phyloP scores from a whole-genome alignment of 2,329 filamentous ascomycete species.

The Penicillium sclerotigenum region DNA sequence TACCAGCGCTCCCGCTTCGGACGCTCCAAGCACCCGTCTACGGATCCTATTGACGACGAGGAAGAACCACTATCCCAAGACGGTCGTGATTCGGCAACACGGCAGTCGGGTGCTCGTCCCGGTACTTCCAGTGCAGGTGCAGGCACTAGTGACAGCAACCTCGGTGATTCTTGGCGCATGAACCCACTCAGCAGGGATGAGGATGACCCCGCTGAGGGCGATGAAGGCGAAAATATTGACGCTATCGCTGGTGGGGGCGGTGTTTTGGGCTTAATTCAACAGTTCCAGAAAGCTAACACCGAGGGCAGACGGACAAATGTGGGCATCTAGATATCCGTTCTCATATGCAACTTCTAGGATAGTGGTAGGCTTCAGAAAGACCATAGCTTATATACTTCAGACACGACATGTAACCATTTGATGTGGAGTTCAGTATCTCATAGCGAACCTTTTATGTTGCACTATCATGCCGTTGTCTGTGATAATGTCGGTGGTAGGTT shows the following conservation, averaged over 20 bases:
- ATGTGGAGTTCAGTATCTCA: neutral
- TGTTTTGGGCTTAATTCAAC: conserved; percentile 63
- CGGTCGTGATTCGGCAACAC: conserved; percentile 14
- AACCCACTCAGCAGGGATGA: conserved; percentile 37
- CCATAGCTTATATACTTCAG: neutral
- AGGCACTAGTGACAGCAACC: conserved; percentile 53
- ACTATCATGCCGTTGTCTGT: neutral
- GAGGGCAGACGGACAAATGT: conserved; percentile 38
- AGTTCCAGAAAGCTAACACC: conserved; percentile 60
- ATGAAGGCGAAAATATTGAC: conserved; percentile 49
- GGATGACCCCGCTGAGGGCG: conserved; percentile 43
- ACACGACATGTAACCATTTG: conserved; percentile 4
- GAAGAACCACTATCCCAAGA: conserved; percentile 26
- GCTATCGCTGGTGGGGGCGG: conserved; percentile 51
- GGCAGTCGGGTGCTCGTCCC: conserved; percentile 20
- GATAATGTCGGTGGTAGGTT: neutral
- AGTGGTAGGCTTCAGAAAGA: neutral
- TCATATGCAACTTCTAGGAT: neutral
- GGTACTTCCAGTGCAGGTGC: conserved; percentile 39
- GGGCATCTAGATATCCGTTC: conserved; percentile 28
- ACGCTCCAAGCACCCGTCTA: conserved; percentile 25
- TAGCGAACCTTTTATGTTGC: neutral
- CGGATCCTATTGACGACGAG: conserved; percentile 33
- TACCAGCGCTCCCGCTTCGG: conserved; percentile 32
- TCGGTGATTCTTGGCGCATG: conserved; percentile 54